Percentiles rank a stretch among this genome's conserved stretches.
Conservation (phyloP, 116 monocot species). For the Trichopus zeylanicus region DNA sequence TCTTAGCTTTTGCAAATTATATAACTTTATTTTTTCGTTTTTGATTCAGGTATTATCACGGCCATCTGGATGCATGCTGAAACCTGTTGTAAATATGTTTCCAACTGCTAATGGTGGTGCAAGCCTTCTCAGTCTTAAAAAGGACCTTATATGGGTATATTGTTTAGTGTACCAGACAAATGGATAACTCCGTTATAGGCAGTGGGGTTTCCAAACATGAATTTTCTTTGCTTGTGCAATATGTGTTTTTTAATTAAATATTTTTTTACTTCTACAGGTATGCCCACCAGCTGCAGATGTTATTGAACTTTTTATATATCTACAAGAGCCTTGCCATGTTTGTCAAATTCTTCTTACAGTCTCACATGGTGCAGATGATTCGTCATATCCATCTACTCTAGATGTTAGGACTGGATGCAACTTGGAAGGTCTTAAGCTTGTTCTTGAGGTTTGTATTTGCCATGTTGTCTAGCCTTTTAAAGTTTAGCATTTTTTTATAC, state of each 20-base stretch:
- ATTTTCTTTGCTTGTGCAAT: background rate
- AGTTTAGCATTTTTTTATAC: too few species aligned
- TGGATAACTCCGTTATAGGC: background rate
- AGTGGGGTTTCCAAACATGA: background rate
- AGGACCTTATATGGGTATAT: conserved; percentile 84
- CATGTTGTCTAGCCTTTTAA: too few species aligned
- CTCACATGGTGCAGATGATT: conserved; percentile 84
- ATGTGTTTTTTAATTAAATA: background rate
- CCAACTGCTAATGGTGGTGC: conserved; percentile 53
- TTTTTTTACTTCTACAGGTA: conserved; percentile 42
- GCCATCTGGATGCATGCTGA: conserved; percentile 72
- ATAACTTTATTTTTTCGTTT: background rate
- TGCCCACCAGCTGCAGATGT: conserved; percentile 86
- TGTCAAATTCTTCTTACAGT: conserved; percentile 93
- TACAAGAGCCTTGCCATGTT: conserved; percentile 93
- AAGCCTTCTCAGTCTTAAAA: conserved; percentile 78
- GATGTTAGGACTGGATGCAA: conserved; percentile 83
- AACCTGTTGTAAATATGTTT: conserved; percentile 63
- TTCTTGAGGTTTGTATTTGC: conserved; percentile 74
- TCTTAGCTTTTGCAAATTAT: too few species aligned
- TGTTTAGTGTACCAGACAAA: background rate
- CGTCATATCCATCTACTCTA: conserved; percentile 70
- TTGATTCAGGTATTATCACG: conserved; percentile 66
- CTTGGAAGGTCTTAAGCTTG: conserved; percentile 80
- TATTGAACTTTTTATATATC: conserved; percentile 92